These are phyloP conservation scores for Ceratobasidium sp. DNA, from an alignment of 1,284 basidiomycete genomes.

Conservation along the genomic window DNA sequence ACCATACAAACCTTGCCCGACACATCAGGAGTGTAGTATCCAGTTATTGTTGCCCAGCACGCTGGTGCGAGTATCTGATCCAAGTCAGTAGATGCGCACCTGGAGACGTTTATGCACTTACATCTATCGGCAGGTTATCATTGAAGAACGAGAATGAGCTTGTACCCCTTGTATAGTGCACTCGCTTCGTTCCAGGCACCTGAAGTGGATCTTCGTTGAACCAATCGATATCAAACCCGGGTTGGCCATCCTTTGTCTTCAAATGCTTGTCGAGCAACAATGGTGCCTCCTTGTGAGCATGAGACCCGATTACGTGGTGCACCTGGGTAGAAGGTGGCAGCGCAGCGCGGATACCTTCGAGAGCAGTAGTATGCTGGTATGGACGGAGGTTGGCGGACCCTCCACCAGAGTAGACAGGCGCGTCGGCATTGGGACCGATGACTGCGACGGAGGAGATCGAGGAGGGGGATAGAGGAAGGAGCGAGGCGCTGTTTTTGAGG, in stretches of 20 bases:
- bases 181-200: constrained; percentile 52
- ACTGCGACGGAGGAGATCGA: constrained; percentile 63
- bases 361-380: constrained; percentile 61
- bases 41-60: constrained; percentile 48
- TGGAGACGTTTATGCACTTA: constrained; percentile 47
- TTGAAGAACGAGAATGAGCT: constrained; percentile 59
- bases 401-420: constrained; percentile 65
- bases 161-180: constrained; percentile 53
- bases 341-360: constrained; percentile 63
- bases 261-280: constrained; percentile 55
- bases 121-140: constrained; percentile 37
- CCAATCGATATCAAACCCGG: constrained; percentile 60
- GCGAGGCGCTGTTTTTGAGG: constrained; percentile 63
- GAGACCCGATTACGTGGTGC: constrained; percentile 55
- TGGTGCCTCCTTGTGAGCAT: constrained; percentile 32
- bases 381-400: constrained; percentile 67
- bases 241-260: constrained; percentile 52
- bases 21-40: constrained; percentile 61
- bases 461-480: constrained; percentile 60
- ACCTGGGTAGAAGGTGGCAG: neutral
- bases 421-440: constrained; percentile 70
- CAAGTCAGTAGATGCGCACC: constrained; percentile 54
- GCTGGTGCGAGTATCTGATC: constrained; percentile 33
- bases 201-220: constrained; percentile 61
- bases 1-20: constrained; percentile 42